Base-by-base conservation (phyloP, 2,329 filamentous ascomycete species). In the Beauveria scarabaeidicola region DNA sequence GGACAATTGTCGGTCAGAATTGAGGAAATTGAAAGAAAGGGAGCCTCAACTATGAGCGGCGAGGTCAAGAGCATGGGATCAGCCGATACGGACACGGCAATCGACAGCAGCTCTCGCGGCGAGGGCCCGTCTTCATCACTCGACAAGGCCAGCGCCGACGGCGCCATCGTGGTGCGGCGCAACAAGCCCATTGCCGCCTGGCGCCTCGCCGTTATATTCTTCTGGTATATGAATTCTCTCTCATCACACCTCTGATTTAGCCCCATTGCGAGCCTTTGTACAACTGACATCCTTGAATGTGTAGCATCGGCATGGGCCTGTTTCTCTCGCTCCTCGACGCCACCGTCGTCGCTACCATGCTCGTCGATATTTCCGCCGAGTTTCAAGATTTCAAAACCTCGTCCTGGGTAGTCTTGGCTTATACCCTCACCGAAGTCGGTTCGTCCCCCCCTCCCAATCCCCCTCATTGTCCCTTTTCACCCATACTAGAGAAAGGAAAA, bases 181-280 rank as follows among this genome's bases (percentile, higher is more conserved):
- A 63, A 62, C 36, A 56, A 63, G 51, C 62, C 62, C 55, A 63
- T 63, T 58, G 61, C 62, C 41, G 62, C 50, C n/a, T 62, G 61
- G 62, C 52, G 62, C 5, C 58, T 63, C 8, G 61, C 55, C 11
- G 25, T 62, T 10, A 62, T 63, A 23, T 63, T 63, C 53, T 58
- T 51, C 10, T 63, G 62, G 62, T 63, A 55, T n/a, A n/a, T 17
- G 23, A 36, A 36, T 36, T 17, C 27, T 21, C 21, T 21, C 23
- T 17, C 11, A 29, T 48, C 13, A n/a, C 5, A 25, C 21, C 11
- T 15, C 9, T n/a, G 23, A 36, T 36, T 1, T 36, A 36, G 32
- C 32, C 5, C 11, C 4, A 36, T 36, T 2, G 11, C 11, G 11
- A 13, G 5, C 10, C 11, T 5, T 5, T 13, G 11, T 36, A 36